A percentile compares a stretch with the other conserved stretches of the same genome.
Evolutionary conservation across 2,329 filamentous ascomycete genomes (phyloP).

Genomic region (Pseudopithomyces chartarum): DNA sequence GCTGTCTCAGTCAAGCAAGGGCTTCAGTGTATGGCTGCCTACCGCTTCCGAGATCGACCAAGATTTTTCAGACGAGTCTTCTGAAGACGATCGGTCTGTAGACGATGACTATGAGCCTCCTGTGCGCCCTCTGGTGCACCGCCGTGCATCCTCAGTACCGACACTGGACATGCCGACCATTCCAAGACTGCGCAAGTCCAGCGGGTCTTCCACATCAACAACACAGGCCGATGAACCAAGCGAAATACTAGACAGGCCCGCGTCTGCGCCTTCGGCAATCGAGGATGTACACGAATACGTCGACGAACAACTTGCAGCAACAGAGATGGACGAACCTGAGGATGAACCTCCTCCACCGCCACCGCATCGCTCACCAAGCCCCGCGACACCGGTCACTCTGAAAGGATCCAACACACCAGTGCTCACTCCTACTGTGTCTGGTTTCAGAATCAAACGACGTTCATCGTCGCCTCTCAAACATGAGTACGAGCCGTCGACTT

Average conservation of each 20-base stretch:
- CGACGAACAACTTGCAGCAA: constrained; percentile 16
- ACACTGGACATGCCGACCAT: constrained; percentile 52
- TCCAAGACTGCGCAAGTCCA: constrained; percentile 50
- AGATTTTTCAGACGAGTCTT: constrained; percentile 41
- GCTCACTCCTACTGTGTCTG: constrained; percentile 54
- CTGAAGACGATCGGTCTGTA: constrained; percentile 32
- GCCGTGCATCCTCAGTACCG: constrained; percentile 55
- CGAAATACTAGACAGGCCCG: constrained; percentile 22
- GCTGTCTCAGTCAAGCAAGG: constrained; percentile 41
- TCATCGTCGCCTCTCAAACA: constrained; percentile 95
- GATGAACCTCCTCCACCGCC: constrained; percentile 51
- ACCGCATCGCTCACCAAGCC: constrained; percentile 59
- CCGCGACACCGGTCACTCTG: constrained; percentile 51
- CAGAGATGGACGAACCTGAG: constrained; percentile 28
- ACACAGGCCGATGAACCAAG: constrained; percentile 16
- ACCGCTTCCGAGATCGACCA: constrained; percentile 39
- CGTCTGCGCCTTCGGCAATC: constrained; percentile 37
- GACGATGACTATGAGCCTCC: constrained; percentile 25
- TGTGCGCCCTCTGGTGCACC: constrained; percentile 46
- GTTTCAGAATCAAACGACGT: constrained; percentile 63
- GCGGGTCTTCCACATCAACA: constrained; percentile 43
- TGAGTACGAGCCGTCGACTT: constrained; percentile 88
- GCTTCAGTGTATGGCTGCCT: constrained; percentile 57
- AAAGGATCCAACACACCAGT: constrained; percentile 52
- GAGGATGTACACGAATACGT: constrained; percentile 23